These are phyloP conservation scores for Perkinsus chesapeaki DNA, from an alignment of 169 alveolate species.

Conservation along the genomic window DNA sequence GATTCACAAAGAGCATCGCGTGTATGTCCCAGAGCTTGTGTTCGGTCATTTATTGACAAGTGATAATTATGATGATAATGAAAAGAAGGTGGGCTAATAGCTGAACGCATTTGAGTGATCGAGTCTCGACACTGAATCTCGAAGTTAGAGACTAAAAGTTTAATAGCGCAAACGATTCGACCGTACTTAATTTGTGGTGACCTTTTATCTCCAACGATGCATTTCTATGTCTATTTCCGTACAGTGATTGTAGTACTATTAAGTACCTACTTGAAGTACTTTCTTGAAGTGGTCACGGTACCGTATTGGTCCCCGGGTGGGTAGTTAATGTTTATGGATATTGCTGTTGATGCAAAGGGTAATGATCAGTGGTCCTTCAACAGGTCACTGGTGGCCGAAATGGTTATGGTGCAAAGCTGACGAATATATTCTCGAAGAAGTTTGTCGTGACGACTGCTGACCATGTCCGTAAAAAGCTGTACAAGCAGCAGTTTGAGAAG, in stretches of 20 bases:
- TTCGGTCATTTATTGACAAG: conserved; percentile 94
- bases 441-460: conserved; percentile 48
- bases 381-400: conserved; percentile 99
- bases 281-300: no score
- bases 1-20: conserved; percentile 91
- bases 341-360: no score
- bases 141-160: no score
- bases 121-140: not conserved
- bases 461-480: conserved; percentile 21
- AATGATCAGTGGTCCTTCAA: no score
- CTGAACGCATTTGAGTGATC: not conserved
- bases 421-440: conserved; percentile 91
- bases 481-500: conserved; percentile 49
- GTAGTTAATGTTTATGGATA: no score
- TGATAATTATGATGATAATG: conserved; percentile 96
- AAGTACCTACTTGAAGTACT: no score
- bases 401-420: conserved; percentile 99
- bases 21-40: conserved; percentile 96
- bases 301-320: no score
- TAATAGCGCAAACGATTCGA: no score
- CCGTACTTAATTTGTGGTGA: no score
- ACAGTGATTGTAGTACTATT: no score
- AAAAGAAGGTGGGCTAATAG: conserved; percentile 41
- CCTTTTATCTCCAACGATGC: no score
- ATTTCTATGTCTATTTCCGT: no score